These are phyloP conservation scores for Peziza echinospora DNA, from an alignment of 495 filamentous ascomycete genomes.

Conservation along the genomic window DNA sequence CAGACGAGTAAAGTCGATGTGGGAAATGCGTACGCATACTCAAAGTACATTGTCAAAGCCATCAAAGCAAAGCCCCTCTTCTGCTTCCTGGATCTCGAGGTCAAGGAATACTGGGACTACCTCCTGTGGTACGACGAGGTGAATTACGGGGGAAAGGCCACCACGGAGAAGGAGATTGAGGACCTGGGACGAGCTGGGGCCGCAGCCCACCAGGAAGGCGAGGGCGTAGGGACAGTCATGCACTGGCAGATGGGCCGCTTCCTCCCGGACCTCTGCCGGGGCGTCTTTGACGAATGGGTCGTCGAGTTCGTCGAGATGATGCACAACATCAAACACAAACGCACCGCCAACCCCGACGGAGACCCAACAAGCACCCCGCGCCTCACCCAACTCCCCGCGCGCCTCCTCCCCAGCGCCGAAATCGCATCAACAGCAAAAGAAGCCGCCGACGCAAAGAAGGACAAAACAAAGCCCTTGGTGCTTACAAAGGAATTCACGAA, in stretches of 20 bases:
- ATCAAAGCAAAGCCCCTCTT: slow-evolving; percentile 89
- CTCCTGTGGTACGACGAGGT: slow-evolving; percentile 98
- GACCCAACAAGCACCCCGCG: slow-evolving; percentile 68
- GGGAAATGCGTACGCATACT: slow-evolving; percentile 89
- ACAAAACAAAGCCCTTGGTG: slow-evolving; percentile 20
- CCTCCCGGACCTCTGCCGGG: slow-evolving; percentile 57
- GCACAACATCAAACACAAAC: slow-evolving; percentile 57
- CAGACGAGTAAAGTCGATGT: slow-evolving; percentile 95
- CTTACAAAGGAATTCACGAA: slow-evolving; percentile 64
- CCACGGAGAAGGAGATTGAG: slow-evolving; percentile 51
- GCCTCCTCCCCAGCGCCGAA: no score
- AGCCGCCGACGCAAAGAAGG: slow-evolving; percentile 30
- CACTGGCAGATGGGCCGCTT: slow-evolving; percentile 92
- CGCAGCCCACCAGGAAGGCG: slow-evolving; percentile 38
- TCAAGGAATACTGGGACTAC: slow-evolving; percentile 99
- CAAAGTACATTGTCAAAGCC: slow-evolving; percentile 89
- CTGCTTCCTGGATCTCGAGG: slow-evolving; percentile 90
- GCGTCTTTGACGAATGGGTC: slow-evolving; percentile 75
- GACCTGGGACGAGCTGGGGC: slow-evolving; percentile 9
- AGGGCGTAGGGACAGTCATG: slow-evolving; percentile 85
- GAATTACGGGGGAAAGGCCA: slow-evolving; percentile 93
- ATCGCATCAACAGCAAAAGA: no score
- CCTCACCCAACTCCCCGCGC: slow-evolving; percentile 34
- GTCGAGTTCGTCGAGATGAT: slow-evolving; percentile 91
- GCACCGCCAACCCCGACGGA: slow-evolving; percentile 24